phyloP scores from a whole-genome alignment of 805 yeast species.

The Metschnikowia santaceciliae region DNA sequence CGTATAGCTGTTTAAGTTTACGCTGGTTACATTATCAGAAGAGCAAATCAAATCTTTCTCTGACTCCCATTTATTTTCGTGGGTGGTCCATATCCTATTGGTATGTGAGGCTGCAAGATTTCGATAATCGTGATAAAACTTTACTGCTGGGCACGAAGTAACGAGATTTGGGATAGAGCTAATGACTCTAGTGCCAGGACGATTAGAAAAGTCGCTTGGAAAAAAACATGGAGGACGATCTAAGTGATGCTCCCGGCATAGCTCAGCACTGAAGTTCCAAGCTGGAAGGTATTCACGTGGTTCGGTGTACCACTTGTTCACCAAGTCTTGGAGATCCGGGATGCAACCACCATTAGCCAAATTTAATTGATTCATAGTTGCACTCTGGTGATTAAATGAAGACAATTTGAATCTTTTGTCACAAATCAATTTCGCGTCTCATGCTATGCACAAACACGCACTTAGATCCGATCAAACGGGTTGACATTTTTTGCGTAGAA shows the following conservation, averaged over 20 bases:
- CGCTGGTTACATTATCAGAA: not conserved
- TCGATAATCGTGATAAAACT: slow-evolving; percentile 8
- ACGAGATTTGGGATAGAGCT: slow-evolving; percentile 2
- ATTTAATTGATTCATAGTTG: not conserved
- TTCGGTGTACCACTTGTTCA: not conserved
- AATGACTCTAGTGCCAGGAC: slow-evolving; percentile 5
- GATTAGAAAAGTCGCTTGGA: slow-evolving; percentile 12
- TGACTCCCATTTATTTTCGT: not conserved
- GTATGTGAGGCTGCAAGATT: not conserved
- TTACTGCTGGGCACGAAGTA: slow-evolving; percentile 8
- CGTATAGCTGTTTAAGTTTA: not conserved
- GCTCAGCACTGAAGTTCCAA: slow-evolving; percentile 10
- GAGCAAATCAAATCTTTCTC: not conserved
- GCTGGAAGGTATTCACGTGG: slow-evolving; percentile 8
- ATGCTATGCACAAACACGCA: not conserved
- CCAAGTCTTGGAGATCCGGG: not conserved
- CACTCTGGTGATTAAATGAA: not conserved
- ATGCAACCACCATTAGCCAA: not conserved
- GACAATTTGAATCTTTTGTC: not conserved
- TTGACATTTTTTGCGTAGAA: slow-evolving; percentile 16
- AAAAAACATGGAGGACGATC: slow-evolving; percentile 13
- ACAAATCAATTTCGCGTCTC: not conserved
- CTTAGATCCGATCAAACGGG: slow-evolving; percentile 14
- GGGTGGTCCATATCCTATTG: not conserved
- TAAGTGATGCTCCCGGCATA: slow-evolving; percentile 12